phyloP scores from a whole-genome alignment of 495 filamentous ascomycete genomes.

The Penicillium paradoxum region DNA sequence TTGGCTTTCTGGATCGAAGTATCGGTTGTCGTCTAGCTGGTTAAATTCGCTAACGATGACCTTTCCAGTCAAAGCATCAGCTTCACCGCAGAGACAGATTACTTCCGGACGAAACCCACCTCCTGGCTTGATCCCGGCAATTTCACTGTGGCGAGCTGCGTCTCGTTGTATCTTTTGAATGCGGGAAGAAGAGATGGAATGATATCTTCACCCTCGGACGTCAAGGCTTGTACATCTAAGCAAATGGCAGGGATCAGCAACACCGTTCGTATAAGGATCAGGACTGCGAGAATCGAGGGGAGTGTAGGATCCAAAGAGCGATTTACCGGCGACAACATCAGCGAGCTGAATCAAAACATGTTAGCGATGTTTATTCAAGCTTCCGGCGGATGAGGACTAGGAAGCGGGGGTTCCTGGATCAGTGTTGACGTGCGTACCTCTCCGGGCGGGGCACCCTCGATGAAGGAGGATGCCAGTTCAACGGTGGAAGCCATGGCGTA shows the following conservation, averaged over 20 bases:
- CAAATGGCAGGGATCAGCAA: slow-evolving; percentile 16
- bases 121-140: slow-evolving; percentile 77
- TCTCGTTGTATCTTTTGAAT: slow-evolving; percentile 93
- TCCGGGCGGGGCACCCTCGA: slow-evolving; percentile 92
- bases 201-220: slow-evolving; percentile 61
- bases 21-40: slow-evolving; percentile 68
- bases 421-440: slow-evolving; percentile 61
- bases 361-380: slow-evolving; percentile 1
- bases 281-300: slow-evolving; percentile 5
- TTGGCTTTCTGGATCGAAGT: slow-evolving; percentile 82
- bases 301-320: neutral
- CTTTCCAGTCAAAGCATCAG: slow-evolving; percentile 32
- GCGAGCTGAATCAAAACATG: slow-evolving; percentile 54
- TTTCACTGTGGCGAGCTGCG: slow-evolving; percentile 83
- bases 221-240: slow-evolving; percentile 84
- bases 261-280: neutral
- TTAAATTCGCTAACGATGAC: slow-evolving; percentile 87
- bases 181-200: slow-evolving; percentile 70
- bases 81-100: slow-evolving; percentile 2
- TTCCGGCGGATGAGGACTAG: neutral
- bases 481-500: slow-evolving; percentile 41
- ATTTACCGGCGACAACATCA: slow-evolving; percentile 83
- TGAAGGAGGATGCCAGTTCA: slow-evolving; percentile 75
- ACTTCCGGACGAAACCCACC: slow-evolving; percentile 37
- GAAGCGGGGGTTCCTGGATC: neutral